These are phyloP conservation scores for Elongisporangium senticosum DNA, from an alignment of 352 stramenopile species.

Conservation along the genomic window DNA sequence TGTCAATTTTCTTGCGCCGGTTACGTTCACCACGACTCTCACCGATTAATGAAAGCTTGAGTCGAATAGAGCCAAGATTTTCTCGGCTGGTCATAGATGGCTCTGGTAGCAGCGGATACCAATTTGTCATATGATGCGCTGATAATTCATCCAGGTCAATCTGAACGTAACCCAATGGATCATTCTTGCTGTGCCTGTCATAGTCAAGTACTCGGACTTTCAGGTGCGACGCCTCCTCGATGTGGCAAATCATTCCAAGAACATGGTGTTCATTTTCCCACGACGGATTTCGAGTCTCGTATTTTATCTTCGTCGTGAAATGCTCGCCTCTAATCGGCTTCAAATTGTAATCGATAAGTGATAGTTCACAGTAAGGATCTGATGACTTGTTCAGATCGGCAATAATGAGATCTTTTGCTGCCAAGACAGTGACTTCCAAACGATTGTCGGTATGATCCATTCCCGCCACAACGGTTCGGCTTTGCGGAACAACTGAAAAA, in stretches of 20 bases:
- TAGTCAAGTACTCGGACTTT: constrained; percentile 49
- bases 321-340: constrained; percentile 45
- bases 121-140: constrained; percentile 36
- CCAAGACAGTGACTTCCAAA: constrained; percentile 55
- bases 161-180: constrained; percentile 38
- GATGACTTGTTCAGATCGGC: constrained; percentile 57
- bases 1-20: constrained; percentile 46
- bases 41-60: constrained; percentile 47
- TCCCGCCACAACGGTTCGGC: constrained; percentile 33
- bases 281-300: constrained; percentile 46
- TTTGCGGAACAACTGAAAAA: constrained; percentile 25
- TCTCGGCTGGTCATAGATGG: constrained; percentile 34
- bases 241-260: constrained; percentile 51
- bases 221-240: constrained; percentile 49
- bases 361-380: constrained; percentile 60
- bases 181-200: constrained; percentile 47
- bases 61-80: constrained; percentile 45
- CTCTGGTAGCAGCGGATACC: constrained; percentile 44
- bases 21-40: constrained; percentile 52
- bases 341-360: constrained; percentile 42
- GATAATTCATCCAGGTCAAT: constrained; percentile 51
- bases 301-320: constrained; percentile 42
- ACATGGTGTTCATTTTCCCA: constrained; percentile 63
- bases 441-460: constrained; percentile 65
- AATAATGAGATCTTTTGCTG: constrained; percentile 42